These are phyloP conservation scores for Plasmodium sp. DNA, from an alignment of 169 alveolate species.

Conservation along the genomic window DNA sequence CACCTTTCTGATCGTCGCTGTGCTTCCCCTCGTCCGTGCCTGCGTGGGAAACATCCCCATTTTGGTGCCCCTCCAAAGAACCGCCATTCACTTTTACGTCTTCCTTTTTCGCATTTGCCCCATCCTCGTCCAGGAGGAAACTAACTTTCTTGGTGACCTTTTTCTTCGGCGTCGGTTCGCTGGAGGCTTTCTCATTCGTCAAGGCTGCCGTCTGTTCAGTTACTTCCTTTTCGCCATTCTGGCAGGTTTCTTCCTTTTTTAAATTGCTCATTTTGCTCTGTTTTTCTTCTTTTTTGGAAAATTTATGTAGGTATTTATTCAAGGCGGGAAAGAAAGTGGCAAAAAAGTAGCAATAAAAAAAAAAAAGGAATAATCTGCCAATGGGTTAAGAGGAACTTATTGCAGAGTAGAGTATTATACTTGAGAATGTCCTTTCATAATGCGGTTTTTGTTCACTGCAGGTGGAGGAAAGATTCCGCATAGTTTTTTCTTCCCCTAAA, in stretches of 20 bases:
- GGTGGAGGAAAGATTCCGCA: not conserved
- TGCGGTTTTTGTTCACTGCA: not conserved
- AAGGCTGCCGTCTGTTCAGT: not conserved
- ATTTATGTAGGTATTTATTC: not conserved
- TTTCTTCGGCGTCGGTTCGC: slow-evolving; percentile 16
- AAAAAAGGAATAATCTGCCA: not conserved
- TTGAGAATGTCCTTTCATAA: not conserved
- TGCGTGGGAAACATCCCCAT: not conserved
- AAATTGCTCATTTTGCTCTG: not conserved
- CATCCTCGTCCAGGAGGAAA: slow-evolving; percentile 32
- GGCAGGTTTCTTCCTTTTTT: slow-evolving; percentile 6
- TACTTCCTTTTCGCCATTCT: not conserved
- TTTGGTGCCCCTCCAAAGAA: not conserved
- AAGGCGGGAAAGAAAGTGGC: not conserved
- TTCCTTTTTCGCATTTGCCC: slow-evolving; percentile 2
- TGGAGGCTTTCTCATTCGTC: not conserved
- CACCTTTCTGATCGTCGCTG: not conserved
- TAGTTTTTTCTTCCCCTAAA: not conserved
- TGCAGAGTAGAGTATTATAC: not conserved
- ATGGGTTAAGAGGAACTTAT: not conserved
- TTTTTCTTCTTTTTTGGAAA: not conserved
- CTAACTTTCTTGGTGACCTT: slow-evolving; percentile 48
- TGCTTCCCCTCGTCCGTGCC: not conserved
- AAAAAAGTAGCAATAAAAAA: not conserved
- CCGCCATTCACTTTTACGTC: not conserved